phyloP scores from a whole-genome alignment of 2,329 filamentous ascomycete genomes.

The Trichoderma sp. region DNA sequence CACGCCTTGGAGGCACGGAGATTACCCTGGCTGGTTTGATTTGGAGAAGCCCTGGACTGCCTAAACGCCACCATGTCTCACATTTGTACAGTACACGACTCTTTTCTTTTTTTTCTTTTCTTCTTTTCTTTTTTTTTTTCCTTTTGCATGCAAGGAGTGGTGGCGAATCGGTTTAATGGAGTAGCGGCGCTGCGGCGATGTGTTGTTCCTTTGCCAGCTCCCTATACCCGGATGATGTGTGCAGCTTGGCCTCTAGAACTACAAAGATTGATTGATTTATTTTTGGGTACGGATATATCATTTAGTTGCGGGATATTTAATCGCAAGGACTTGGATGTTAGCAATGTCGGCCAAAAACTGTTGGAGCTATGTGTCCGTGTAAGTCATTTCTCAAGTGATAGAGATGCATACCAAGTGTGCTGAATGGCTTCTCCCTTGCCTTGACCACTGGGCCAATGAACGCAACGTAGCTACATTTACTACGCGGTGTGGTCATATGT shows the following conservation, averaged over 20 bases:
- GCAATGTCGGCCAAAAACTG: background rate
- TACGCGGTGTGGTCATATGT: background rate
- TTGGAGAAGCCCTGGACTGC: slow-evolving; percentile 28
- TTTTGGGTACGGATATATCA: background rate
- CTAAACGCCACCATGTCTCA: background rate
- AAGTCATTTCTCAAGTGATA: background rate
- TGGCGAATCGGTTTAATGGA: background rate
- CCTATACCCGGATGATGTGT: background rate
- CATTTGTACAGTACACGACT: background rate
- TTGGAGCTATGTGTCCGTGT: background rate
- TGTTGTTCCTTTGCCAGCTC: background rate
- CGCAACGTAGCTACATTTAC: background rate
- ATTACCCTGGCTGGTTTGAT: slow-evolving; percentile 58
- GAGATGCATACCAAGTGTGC: background rate
- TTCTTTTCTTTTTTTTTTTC: background rate
- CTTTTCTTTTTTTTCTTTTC: background rate
- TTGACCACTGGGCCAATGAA: background rate
- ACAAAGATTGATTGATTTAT: background rate
- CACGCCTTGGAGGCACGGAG: slow-evolving; percentile 55
- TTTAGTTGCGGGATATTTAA: background rate
- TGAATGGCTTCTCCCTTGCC: background rate
- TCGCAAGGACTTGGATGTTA: background rate
- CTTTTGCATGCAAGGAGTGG: background rate
- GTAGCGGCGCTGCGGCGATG: background rate
- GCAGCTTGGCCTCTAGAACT: background rate